Conservation (phyloP, 1,284 basidiomycete genomes). For the Stygiomarasmius scandens region DNA sequence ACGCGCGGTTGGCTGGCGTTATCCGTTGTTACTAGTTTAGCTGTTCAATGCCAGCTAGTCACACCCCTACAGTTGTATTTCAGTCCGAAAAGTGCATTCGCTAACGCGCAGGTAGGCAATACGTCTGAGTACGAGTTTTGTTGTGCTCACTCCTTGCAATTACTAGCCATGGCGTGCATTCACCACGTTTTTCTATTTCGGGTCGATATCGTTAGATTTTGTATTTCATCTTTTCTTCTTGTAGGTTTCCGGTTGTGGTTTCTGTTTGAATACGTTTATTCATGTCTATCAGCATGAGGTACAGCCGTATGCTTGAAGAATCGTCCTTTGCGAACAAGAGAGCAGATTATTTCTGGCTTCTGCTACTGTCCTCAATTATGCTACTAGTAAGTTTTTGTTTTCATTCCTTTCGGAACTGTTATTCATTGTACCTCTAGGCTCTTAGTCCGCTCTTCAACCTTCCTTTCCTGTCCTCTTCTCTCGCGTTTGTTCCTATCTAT, state of each 20-base stretch:
- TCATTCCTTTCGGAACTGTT: neutral
- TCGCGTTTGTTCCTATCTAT: conserved; percentile 95
- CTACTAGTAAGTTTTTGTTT: conserved; percentile 65
- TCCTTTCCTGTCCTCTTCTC: conserved; percentile 86
- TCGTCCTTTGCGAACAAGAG: conserved; percentile 89
- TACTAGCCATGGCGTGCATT: conserved; percentile 82
- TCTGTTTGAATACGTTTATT: neutral
- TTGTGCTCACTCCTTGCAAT: neutral
- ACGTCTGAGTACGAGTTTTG: neutral
- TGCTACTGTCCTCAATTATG: conserved; percentile 79
- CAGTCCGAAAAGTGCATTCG: conserved; percentile 82
- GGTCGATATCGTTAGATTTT: conserved; percentile 90
- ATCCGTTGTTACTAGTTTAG: conserved; percentile 77
- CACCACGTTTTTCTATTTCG: conserved; percentile 97
- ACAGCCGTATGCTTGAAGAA: conserved; percentile 94
- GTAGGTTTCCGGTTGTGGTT: conserved; percentile 49
- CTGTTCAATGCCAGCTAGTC: conserved; percentile 89
- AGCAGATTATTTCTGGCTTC: conserved; percentile 94
- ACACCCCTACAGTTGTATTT: conserved; percentile 92
- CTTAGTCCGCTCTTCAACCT: conserved; percentile 87
- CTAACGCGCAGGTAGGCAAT: conserved; percentile 71
- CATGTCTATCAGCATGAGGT: conserved; percentile 75
- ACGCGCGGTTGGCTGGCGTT: conserved; percentile 83
- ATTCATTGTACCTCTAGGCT: conserved; percentile 43
- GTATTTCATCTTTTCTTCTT: conserved; percentile 98